Evolutionary conservation across 2,329 filamentous ascomycete species (phyloP).

Genomic region (Talaromyces pinophilus): DNA sequence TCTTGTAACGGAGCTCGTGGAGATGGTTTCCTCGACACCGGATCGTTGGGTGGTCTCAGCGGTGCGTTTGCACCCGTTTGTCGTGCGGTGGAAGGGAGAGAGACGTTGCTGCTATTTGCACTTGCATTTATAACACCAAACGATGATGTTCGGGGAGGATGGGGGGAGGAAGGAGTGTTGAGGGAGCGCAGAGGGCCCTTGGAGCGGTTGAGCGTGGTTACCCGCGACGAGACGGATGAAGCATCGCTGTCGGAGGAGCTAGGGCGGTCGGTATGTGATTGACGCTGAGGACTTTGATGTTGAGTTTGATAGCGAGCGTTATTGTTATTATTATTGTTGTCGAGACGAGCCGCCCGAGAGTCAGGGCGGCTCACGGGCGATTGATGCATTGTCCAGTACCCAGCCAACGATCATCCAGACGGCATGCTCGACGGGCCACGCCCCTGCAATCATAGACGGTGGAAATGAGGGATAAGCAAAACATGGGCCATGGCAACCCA

Average conservation of each 20-base stretch:
- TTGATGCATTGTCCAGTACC: slow-evolving; percentile 22
- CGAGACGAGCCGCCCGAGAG: slow-evolving; percentile 17
- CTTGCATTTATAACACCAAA: slow-evolving; percentile 26
- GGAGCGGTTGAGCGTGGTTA: slow-evolving; percentile 46
- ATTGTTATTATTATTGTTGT: neutral
- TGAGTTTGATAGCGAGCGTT: slow-evolving; percentile 13
- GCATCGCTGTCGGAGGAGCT: slow-evolving; percentile 48
- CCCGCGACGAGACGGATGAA: slow-evolving; percentile 47
- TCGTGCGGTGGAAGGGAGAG: slow-evolving; percentile 41
- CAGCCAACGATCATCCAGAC: slow-evolving; percentile 21
- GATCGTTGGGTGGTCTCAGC: slow-evolving; percentile 17
- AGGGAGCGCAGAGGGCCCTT: slow-evolving; percentile 41
- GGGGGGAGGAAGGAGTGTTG: slow-evolving; percentile 32
- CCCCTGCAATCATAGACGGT: slow-evolving; percentile 14
- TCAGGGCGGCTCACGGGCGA: slow-evolving; percentile 23
- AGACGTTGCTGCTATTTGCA: slow-evolving; percentile 37
- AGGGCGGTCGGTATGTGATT: slow-evolving; percentile 32
- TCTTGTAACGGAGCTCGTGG: slow-evolving; percentile 41
- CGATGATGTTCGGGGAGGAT: slow-evolving; percentile 33
- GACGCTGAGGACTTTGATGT: neutral
- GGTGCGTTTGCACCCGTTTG: slow-evolving; percentile 25
- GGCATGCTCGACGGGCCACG: slow-evolving; percentile 13
- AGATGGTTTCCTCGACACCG: slow-evolving; percentile 35
- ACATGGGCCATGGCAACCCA: neutral
- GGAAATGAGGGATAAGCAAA: neutral